These are phyloP conservation scores for Trametes elegans DNA, from an alignment of 768 basidiomycete genomes.

Conservation along the genomic window DNA sequence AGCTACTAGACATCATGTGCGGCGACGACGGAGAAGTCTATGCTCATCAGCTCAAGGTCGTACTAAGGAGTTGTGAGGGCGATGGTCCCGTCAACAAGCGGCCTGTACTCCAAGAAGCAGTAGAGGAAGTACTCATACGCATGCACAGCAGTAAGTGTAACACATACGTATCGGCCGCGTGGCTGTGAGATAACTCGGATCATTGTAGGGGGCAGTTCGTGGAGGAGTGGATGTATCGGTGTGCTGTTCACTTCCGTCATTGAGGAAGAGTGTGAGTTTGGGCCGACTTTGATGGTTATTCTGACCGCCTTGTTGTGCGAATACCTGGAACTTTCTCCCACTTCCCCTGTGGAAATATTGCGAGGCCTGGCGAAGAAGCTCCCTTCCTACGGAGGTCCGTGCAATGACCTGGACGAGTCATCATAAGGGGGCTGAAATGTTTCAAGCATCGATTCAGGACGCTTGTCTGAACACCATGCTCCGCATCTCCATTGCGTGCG, in stretches of 20 bases:
- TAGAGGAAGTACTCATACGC: constrained; percentile 53
- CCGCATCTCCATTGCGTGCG: constrained; percentile 58
- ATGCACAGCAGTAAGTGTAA: constrained; percentile 52
- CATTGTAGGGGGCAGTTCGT: constrained; percentile 37
- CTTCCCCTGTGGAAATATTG: constrained; percentile 49
- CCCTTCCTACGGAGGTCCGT: constrained; percentile 43
- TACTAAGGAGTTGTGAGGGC: constrained; percentile 40
- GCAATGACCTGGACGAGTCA: not conserved
- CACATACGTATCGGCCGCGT: not conserved
- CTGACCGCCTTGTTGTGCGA: constrained; percentile 67
- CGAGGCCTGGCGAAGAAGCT: constrained; percentile 44
- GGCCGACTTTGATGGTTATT: constrained; percentile 67
- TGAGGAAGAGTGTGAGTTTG: constrained; percentile 32
- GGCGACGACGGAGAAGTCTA: constrained; percentile 57
- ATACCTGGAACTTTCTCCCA: constrained; percentile 49
- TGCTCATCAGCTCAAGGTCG: constrained; percentile 46
- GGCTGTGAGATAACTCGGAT: constrained; percentile 3
- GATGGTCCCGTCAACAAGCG: constrained; percentile 29
- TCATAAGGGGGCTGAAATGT: not conserved
- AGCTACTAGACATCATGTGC: constrained; percentile 48
- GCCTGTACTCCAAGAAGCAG: constrained; percentile 50
- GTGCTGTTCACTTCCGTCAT: constrained; percentile 40
- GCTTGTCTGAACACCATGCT: constrained; percentile 71
- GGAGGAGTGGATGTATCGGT: constrained; percentile 34
- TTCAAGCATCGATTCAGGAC: constrained; percentile 68